phyloP scores from a whole-genome alignment of 345 rosid genomes.

The Anastatica hierochuntica region DNA sequence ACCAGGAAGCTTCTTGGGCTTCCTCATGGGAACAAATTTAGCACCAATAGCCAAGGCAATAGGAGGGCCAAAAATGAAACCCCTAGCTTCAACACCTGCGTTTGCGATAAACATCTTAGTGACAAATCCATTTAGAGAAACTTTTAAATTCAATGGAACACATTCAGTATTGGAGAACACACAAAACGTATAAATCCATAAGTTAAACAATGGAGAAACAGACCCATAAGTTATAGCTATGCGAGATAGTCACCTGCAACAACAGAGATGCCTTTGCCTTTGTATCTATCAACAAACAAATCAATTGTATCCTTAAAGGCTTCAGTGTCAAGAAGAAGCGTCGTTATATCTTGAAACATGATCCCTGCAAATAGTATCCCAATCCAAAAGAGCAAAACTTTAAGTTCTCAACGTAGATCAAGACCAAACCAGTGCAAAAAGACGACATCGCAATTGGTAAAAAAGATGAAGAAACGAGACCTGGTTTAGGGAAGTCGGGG shows the following conservation, averaged over 20 bases:
- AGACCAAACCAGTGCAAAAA: not conserved
- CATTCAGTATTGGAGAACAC: not conserved
- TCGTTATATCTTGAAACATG: slow-evolving; percentile 81
- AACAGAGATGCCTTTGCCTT: slow-evolving; percentile 50
- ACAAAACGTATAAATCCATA: not conserved
- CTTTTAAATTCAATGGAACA: not conserved
- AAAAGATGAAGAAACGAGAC: too few species aligned
- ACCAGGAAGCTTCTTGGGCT: slow-evolving; percentile 97
- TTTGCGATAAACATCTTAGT: not conserved
- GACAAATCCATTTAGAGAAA: not conserved
- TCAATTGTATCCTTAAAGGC: slow-evolving; percentile 74
- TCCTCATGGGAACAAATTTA: slow-evolving; percentile 95
- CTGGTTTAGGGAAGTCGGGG: slow-evolving; percentile 90
- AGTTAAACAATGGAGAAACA: too few species aligned
- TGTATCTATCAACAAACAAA: slow-evolving; percentile 79
- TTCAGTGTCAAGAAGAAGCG: slow-evolving; percentile 58
- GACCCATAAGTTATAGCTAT: too few species aligned
- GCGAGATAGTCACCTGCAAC: slow-evolving; percentile 49
- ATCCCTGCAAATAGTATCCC: slow-evolving; percentile 43
- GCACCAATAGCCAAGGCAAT: slow-evolving; percentile 99
- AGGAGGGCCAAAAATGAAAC: slow-evolving; percentile 98
- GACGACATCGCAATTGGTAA: too few species aligned
- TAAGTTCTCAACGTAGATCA: too few species aligned
- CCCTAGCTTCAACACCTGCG: slow-evolving; percentile 95
- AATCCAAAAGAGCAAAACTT: too few species aligned